Base-by-base conservation (phyloP, 805 yeast genomes). In the Candida manassasensis region DNA sequence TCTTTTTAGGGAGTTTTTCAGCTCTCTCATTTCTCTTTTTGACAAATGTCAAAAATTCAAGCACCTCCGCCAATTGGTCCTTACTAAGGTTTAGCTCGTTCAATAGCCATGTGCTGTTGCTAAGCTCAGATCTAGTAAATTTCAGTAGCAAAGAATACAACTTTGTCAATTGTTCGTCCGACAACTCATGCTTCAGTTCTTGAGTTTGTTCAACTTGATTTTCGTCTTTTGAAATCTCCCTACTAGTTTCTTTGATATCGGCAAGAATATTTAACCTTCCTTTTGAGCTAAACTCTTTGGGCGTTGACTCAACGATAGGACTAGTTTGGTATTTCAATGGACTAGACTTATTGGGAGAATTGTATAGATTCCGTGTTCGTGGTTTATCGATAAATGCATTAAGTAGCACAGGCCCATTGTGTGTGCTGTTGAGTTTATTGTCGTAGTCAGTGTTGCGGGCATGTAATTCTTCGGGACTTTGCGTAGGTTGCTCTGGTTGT, bases 151-250 rank as follows among this genome's bases (percentile, higher is more conserved):
- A 26, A 6, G 14, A 15, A 21, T 30, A 30, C 25, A 67, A 45
- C 38, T 55, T 61, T 9, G 33, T 39, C 72, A 71, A 67, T 27
- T 54, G 56, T 3, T 42, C 48, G 8, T 37, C 36, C 21, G 55
- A 19, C 25, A 30, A 30, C 13, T 19, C 32, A 19, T 4, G 36
- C n/a, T 15, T 19, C 27, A 24, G 27, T 6, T 24, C 12, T 24
- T 11, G 9, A 11, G 27, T 6, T 8, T 6, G 12, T 24, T 7
- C 9, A 10, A 21, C 10, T 8, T 8, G 22, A 10, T 21, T 10
- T 21, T 21, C 10, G 22, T 21, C 22, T 21, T 21, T 21, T 21
- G 22, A 21, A 8, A 21, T 10, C 22, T 21, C 10, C 9, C 6
- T 7, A 24, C 12, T 6, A 8, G 12, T 24, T 11, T 24, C 27